These are phyloP conservation scores for Xylaria sp. DNA, from an alignment of 2,329 filamentous ascomycete species.

Conservation along the genomic window DNA sequence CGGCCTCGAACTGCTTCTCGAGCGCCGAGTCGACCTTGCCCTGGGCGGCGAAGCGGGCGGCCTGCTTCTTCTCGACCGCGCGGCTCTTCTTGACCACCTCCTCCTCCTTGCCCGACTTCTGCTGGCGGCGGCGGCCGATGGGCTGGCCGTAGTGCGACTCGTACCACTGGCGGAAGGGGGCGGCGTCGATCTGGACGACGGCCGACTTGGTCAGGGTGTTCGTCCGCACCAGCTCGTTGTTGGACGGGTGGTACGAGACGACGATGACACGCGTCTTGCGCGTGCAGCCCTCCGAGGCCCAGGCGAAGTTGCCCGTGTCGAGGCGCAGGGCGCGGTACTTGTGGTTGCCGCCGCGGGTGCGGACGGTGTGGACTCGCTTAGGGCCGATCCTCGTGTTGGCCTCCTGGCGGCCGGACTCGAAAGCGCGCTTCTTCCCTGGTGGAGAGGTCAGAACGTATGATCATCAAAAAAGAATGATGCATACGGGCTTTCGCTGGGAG, in stretches of 20 bases:
- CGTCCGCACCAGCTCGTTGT: conserved; percentile 99
- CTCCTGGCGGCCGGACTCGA: conserved; percentile 99
- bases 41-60: conserved; percentile 74
- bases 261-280: conserved; percentile 99
- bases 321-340: conserved; percentile 99
- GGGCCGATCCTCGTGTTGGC: conserved; percentile 98
- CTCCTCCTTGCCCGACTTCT: conserved; percentile 70
- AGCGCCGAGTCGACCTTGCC: conserved; percentile 93
- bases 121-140: conserved; percentile 88
- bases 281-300: conserved; percentile 96
- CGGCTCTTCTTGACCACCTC: conserved; percentile 92
- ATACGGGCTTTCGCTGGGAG: conserved; percentile 66
- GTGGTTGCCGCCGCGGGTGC: conserved; percentile 97
- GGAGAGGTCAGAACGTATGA: conserved; percentile 76
- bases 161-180: conserved; percentile 99
- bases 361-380: conserved; percentile 96
- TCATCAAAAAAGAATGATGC: conserved; percentile 42
- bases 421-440: conserved; percentile 93
- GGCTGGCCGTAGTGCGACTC: conserved; percentile 97
- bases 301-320: conserved; percentile 98
- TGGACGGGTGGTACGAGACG: conserved; percentile 98
- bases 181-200: conserved; percentile 98
- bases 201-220: conserved; percentile 99
- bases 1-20: conserved; percentile 99
- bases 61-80: conserved; percentile 95